phyloP scores from a whole-genome alignment of 1,284 basidiomycete species.

The Rhodotorula sp. region DNA sequence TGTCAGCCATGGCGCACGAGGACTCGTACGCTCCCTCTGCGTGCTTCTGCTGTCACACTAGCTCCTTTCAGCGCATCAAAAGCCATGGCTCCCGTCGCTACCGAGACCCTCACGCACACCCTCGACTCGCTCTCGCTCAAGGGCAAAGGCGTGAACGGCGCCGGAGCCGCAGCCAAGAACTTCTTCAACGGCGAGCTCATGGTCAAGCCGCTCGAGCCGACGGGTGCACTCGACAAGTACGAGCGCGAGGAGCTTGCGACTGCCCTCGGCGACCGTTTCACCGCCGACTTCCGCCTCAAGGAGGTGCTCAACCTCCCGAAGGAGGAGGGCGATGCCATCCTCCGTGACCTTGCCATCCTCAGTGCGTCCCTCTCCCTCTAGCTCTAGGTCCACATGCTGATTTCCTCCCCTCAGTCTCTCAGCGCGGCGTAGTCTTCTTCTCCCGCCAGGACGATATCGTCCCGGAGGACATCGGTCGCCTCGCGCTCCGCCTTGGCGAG shows the following conservation, averaged over 20 bases:
- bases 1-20: background rate
- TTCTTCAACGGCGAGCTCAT: conserved; percentile 10
- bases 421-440: conserved; percentile 75
- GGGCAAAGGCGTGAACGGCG: conserved; percentile 1
- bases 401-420: conserved; percentile 55
- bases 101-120: background rate
- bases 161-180: background rate
- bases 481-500: conserved; percentile 60
- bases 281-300: conserved; percentile 19
- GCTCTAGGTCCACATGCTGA: background rate
- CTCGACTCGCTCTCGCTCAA: conserved; percentile 15
- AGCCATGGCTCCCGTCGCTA: conserved; percentile 2
- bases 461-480: conserved; percentile 48
- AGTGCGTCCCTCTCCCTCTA: conserved; percentile 15
- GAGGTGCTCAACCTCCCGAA: conserved; percentile 26
- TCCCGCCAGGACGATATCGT: conserved; percentile 58
- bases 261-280: conserved; percentile 31
- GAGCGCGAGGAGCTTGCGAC: conserved; percentile 14
- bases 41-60: background rate
- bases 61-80: too few relatives aligned
- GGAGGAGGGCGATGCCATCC: conserved; percentile 22
- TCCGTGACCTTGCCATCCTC: conserved; percentile 32
- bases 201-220: conserved; percentile 15
- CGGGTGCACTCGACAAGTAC: conserved; percentile 12
- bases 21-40: background rate